Evolutionary conservation across 331 rosid species (phyloP), one percentile per base, ranked within the genome.

Genomic region (Rhamnella rubrinervis): DNA sequence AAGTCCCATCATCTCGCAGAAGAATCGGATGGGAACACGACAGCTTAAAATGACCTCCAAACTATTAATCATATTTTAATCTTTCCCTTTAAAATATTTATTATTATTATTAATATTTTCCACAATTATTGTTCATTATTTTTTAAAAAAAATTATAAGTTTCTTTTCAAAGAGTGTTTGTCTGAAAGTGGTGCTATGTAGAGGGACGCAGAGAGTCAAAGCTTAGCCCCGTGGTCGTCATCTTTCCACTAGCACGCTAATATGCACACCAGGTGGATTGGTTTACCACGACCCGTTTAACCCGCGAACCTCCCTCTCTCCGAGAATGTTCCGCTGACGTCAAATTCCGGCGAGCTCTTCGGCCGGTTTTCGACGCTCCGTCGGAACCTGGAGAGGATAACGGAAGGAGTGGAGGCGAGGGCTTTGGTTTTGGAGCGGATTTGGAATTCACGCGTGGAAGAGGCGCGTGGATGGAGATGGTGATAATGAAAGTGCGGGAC

Each of bases 221-320:
- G 72, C 63, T 76, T 74, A 75, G 49, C 47, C 80, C 76, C 85
- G 56, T 77, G 81, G 55, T 81, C 26, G 87, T 78, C 85, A 83
- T 82, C 65, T 78, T 85, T 80, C 93, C 89, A 88, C 89, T 80
- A 71, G 8, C 64, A 18, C 20, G 39, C 89, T 85, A 83, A 72
- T 58, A 76, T 87, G 88, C 88, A 88, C 93, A 81, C 83, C 84
- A 83, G 82, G 75, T 84, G 76, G 84, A 76, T 63, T 55, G 20
- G 55, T 44, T 69, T 47, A 16, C 28, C 5, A 15, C 55, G 52
- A 47, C 12, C 40, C 57, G 20, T 58, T 66, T 21, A 74, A 78
- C 80, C 78, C 70, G 57, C 56, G 72, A 80, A 61, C 79, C 23
- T 60, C 50, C 17, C 46, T 31, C 35, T 18, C 23, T 13, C 35